Conservation (phyloP, 345 rosid species). For the Jatropha curcas region DNA sequence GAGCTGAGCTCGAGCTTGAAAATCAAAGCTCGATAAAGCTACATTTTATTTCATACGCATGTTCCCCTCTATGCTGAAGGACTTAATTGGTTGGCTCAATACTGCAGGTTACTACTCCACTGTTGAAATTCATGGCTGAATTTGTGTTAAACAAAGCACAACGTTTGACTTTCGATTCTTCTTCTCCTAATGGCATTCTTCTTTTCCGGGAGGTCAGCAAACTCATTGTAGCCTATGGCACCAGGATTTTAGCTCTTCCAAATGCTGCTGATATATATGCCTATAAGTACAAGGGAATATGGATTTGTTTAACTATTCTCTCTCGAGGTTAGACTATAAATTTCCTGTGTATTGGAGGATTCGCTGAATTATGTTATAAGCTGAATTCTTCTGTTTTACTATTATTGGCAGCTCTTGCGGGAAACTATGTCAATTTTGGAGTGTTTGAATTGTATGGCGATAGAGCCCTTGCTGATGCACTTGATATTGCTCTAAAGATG, state of each 20-base stretch:
- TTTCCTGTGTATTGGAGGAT: neutral
- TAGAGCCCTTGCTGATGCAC: conserved; percentile 93
- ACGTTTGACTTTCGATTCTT: conserved; percentile 90
- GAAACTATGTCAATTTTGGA: conserved; percentile 94
- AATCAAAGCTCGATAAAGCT: neutral
- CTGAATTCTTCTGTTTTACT: conserved; percentile 17
- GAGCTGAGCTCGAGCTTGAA: no score
- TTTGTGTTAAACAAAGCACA: conserved; percentile 96
- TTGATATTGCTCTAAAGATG: conserved; percentile 89
- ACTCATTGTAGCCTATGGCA: conserved; percentile 89
- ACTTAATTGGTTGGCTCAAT: conserved; percentile 21
- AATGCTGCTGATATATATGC: conserved; percentile 90
- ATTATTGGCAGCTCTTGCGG: conserved; percentile 75
- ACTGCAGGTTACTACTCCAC: conserved; percentile 88
- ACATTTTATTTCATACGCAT: neutral
- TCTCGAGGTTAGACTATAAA: conserved; percentile 71
- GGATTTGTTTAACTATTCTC: conserved; percentile 89
- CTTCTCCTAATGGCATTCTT: conserved; percentile 98
- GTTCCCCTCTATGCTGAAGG: neutral
- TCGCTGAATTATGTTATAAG: neutral
- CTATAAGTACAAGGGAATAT: conserved; percentile 96
- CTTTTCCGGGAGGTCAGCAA: conserved; percentile 99
- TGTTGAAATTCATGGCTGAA: conserved; percentile 97
- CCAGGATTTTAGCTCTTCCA: conserved; percentile 92
- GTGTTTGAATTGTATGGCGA: conserved; percentile 98